Percentiles rank a stretch among this genome's conserved stretches.
Evolutionary conservation across 2,329 filamentous ascomycete genomes (phyloP).

Genomic region (Cladophialophora immunda): DNA sequence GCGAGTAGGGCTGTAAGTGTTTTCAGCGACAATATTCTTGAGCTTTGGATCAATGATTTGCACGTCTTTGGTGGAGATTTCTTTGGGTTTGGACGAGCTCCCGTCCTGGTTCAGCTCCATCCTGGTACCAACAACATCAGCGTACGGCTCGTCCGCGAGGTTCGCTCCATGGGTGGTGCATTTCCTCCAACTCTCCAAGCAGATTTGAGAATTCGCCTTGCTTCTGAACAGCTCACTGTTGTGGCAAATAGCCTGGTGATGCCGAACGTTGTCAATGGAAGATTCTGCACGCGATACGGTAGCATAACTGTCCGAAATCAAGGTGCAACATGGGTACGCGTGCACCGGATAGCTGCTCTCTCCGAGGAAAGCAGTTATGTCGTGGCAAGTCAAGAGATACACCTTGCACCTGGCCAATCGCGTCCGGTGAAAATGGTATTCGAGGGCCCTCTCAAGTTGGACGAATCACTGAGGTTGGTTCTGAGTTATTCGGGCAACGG

Average conservation of each 20-base stretch:
- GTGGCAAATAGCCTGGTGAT: slow-evolving; percentile 52
- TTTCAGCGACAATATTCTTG: slow-evolving; percentile 59
- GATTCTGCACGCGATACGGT: slow-evolving; percentile 56
- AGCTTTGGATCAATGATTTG: slow-evolving; percentile 61
- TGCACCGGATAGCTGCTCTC: slow-evolving; percentile 12
- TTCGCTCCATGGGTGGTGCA: slow-evolving; percentile 64
- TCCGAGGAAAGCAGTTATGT: slow-evolving; percentile 6
- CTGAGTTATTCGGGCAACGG: slow-evolving; percentile 18
- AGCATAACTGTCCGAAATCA: slow-evolving; percentile 34
- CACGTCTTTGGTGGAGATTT: slow-evolving; percentile 67
- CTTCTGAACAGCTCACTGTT: slow-evolving; percentile 43
- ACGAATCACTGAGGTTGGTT: slow-evolving; percentile 20
- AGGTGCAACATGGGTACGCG: slow-evolving; percentile 25
- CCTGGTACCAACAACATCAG: slow-evolving; percentile 63
- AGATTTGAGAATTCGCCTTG: slow-evolving; percentile 46
- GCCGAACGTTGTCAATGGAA: slow-evolving; percentile 61
- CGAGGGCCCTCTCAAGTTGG: neutral
- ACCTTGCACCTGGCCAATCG: slow-evolving; percentile 45
- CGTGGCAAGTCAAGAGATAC: slow-evolving; percentile 15
- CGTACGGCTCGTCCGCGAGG: slow-evolving; percentile 63
- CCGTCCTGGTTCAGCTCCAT: slow-evolving; percentile 58
- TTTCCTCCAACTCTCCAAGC: slow-evolving; percentile 58
- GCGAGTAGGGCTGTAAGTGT: slow-evolving; percentile 49
- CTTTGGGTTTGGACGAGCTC: slow-evolving; percentile 61
- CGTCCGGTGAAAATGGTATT: slow-evolving; percentile 43